Evolutionary conservation across 805 yeast genomes (phyloP).

Genomic region (Suhomyces prunicola): DNA sequence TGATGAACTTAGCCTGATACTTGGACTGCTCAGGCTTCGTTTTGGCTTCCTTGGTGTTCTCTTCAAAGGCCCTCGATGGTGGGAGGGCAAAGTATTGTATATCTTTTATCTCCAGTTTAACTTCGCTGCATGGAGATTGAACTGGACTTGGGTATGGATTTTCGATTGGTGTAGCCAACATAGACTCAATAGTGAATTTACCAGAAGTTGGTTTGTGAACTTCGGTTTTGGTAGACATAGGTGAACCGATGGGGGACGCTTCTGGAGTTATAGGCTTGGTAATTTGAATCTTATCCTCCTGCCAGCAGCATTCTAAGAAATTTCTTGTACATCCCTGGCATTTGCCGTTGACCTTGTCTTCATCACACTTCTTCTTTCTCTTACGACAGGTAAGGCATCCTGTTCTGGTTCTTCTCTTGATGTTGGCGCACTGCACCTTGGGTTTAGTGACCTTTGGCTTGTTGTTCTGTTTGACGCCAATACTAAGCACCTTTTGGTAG

Average conservation of each 20-base stretch:
- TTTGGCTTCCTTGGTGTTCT: not conserved
- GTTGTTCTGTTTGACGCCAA: constrained; percentile 8
- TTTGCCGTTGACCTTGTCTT: constrained; percentile 40
- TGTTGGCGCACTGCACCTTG: constrained; percentile 6
- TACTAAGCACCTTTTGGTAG: constrained; percentile 14
- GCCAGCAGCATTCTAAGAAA: constrained; percentile 45
- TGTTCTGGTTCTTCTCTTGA: constrained; percentile 39
- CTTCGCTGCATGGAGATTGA: constrained; percentile 22
- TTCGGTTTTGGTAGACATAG: not conserved
- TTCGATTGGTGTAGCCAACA: constrained; percentile 14
- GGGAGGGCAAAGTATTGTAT: constrained; percentile 17
- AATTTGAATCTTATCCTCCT: constrained; percentile 15
- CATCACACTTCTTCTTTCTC: constrained; percentile 65
- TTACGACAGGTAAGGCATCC: constrained; percentile 62
- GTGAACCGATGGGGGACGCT: constrained; percentile 6
- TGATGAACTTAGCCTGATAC: constrained; percentile 21
- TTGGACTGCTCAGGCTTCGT: not conserved
- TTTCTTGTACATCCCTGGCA: constrained; percentile 45
- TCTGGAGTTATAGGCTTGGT: constrained; percentile 2
- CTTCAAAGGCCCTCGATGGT: constrained; percentile 7
- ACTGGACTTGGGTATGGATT: constrained; percentile 33
- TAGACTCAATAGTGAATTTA: constrained; percentile 11
- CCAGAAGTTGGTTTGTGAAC: constrained; percentile 1
- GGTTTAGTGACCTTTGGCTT: constrained; percentile 11
- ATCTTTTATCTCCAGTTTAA: constrained; percentile 16